A percentile compares a stretch with the other conserved stretches of the same genome.
Conservation (phyloP, 2,329 filamentous ascomycete species). For the Paradendryphiella salina region DNA sequence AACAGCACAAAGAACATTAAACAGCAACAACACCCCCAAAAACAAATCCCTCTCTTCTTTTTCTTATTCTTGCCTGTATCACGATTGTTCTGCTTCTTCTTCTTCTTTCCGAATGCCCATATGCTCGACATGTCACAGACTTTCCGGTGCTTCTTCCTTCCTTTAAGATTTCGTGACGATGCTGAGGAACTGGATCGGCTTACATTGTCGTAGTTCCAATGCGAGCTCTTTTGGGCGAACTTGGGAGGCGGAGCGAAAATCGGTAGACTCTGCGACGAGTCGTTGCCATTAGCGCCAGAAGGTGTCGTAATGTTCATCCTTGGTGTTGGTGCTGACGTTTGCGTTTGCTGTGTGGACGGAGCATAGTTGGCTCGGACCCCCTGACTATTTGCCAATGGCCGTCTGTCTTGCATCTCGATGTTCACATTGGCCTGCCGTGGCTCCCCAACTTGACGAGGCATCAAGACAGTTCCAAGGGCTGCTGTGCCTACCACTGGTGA, state of each 20-base stretch:
- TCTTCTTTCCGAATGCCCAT: constrained; percentile 28
- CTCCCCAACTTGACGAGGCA: constrained; percentile 38
- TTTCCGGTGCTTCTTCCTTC: constrained; percentile 38
- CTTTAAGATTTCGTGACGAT: constrained; percentile 30
- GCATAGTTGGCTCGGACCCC: constrained; percentile 21
- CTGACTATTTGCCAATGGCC: constrained; percentile 21
- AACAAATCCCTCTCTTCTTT: constrained; percentile 38
- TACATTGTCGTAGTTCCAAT: constrained; percentile 31
- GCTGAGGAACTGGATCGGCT: constrained; percentile 33
- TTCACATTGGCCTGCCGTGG: constrained; percentile 37
- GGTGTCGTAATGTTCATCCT: constrained; percentile 14
- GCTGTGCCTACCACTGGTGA: constrained; percentile 41
- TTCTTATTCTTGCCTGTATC: constrained; percentile 35
- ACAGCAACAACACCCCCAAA: constrained; percentile 45
- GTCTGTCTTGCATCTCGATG: constrained; percentile 38
- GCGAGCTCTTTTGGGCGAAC: constrained; percentile 28
- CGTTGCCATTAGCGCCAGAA: constrained; percentile 18
- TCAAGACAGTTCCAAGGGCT: constrained; percentile 39
- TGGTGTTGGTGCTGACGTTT: constrained; percentile 26
- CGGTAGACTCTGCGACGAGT: constrained; percentile 23
- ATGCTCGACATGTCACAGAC: constrained; percentile 33
- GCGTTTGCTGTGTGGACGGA: constrained; percentile 18
- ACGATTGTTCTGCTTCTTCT: constrained; percentile 21
- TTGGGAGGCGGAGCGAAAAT: constrained; percentile 42
- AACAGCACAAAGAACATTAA: constrained; percentile 41